Base-by-base conservation (phyloP, 2,329 filamentous ascomycete genomes). In the Ophiostoma piceae region DNA sequence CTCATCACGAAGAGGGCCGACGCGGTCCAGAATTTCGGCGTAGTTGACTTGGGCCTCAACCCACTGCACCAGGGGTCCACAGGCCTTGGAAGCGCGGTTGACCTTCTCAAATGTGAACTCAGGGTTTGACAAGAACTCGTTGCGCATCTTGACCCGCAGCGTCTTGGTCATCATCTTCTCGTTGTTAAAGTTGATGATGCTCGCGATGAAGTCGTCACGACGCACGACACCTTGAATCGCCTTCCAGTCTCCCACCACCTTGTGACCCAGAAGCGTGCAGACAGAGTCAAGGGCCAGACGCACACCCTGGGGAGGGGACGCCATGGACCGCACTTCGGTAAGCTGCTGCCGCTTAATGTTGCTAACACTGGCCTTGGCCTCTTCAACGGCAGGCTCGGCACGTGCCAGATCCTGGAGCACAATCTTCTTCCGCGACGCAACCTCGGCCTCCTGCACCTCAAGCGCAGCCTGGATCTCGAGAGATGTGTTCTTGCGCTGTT, bases 261-360 rank as follows among this genome's bases (percentile, higher is more conserved):
- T 95, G 81, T 98, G 92, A 16, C 94, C 94, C 69, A 99, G 87
- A 66, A 99, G 82, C 0, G 94, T 95, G 82, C 95, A 98, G 6
- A 99, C 96, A n/a, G 95, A 92, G 77, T 98, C 94, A 71, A 99
- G 85, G 1, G 95, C 92, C 75, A 98, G 87, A 77, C 92, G 90
- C 75, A 99, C 96, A 83, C 93, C 92, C 74, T 88, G 85, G 9
- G 95, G 95, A 7, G 95, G 95, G 76, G 92, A 96, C 74, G 89
- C 88, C 95, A 99, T 98, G 74, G 94, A 97, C 77, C 95, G 89
- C 67, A 99, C 94, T 88, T 99, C 95, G 14, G 94, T 97, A 74
- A 99, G 85, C 79, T 99, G 95, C 78, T 97, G 93, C 77, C 91
- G 89, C 84, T 98, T 99, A 83, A 99, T 99, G 83, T 96, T 97